Evolutionary conservation across 768 basidiomycete species (phyloP), one percentile per base, ranked within the genome.

Genomic region (Russula foetens): DNA sequence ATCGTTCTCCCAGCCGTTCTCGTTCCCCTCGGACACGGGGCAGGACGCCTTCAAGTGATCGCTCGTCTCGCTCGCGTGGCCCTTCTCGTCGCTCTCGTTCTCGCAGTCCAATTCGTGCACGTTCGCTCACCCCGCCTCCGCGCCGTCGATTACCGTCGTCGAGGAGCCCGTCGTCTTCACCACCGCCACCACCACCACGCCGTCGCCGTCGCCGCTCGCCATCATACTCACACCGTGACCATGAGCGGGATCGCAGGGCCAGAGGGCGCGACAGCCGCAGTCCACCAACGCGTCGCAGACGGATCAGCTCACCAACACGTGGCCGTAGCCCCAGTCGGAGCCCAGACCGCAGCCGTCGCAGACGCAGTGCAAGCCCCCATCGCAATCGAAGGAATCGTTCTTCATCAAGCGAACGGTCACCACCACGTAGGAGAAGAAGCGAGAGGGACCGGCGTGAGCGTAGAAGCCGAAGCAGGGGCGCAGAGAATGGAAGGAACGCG

Each of bases 201-300:
- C 65, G 63, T 14, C 76, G 75, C 17, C 75, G 78, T n/a, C 74
- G 72, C 12, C 76, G 72, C 65, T 71, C 82, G 68, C 70, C 80
- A 69, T 70, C 83, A 11, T 76, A 74, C 17, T 80, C 84, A 0
- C 83, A 81, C 7, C 75, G 75, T 47, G 75, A 76, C 41, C 67
- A 62, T 17, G 56, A 65, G 6, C 63, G 68, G 5, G 67, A 68
- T 48, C 65, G 70, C 38, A 66, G 68, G 47, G 43, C 26, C 14
- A 58, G 65, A 54, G 56, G 53, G 5, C 58, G 69, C 28, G 77
- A 77, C 63, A 83, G 81, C 62, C 81, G 82, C 48, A 84, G 83
- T 67, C 86, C 84, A 0, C 82, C 75, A 23, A 63, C 71, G 12
- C 69, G 72, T 11, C 66, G 71, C 23, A 70, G 74, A 33, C 67